Evolutionary conservation across 2,329 filamentous ascomycete genomes (phyloP), one percentile per base, ranked within the genome.

Genomic region (Thielaviopsis musarum): DNA sequence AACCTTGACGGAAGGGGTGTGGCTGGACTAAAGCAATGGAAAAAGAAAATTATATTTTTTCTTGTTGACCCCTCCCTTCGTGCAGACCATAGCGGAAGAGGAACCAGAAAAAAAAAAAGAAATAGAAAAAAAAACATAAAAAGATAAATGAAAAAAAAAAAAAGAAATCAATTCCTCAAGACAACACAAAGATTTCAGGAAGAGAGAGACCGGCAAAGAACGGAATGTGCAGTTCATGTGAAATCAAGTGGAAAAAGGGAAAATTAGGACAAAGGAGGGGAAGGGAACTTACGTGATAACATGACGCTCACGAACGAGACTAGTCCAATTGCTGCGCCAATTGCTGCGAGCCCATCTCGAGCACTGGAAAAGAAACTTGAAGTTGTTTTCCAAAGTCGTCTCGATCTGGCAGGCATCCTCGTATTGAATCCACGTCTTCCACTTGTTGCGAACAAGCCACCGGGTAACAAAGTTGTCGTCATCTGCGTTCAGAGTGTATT

Each of bases 391-490:
- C 49, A 97, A 78, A 2, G 91, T 96, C 26, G 91, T 97, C 74
- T 93, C 84, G 62, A 97, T 85, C 72, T 94, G 88, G 66, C 88
- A 94, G 69, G 94, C 88, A 54, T 80, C 82, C 70, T 95, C 85
- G 73, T 95, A 95, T 74, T 97, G 91, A 71, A 96, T 87, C 77
- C 88, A 91, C 22, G 91, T 96, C 74, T 94, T 89, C 88, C 89
- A 95, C 65, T 85, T 80, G 73, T 95, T 86, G 64, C 83, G 87
- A 65, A 96, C 91, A 67, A 97, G 80, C 91, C 91, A 97, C 61
- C 91, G 84, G 6, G 91, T 96, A 66, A 97, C 88, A 73, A 96
- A 97, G 73, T 97, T 97, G 77, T 97, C 91, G 70, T 97, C 91
- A 71, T 97, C 91, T 26, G 91, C 90, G 68, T 96, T 96, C 62